phyloP scores from a whole-genome alignment of 805 yeast genomes.

The Starmerella stellata region DNA sequence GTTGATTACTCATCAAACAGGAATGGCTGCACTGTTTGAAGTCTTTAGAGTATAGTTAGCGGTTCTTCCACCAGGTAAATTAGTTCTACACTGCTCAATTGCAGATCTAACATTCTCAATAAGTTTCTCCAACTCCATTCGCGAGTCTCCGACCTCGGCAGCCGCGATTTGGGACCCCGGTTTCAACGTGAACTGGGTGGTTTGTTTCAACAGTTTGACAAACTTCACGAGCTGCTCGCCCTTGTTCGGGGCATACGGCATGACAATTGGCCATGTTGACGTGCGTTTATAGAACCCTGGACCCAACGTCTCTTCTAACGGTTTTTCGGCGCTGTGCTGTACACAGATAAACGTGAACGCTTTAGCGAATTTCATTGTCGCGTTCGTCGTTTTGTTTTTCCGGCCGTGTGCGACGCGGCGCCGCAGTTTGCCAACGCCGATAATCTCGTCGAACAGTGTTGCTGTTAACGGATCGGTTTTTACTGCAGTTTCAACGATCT shows the following conservation, averaged over 20 bases:
- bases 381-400: conserved; percentile 11
- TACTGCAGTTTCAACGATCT: conserved; percentile 4
- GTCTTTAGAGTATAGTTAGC: conserved; percentile 16
- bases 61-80: conserved; percentile 10
- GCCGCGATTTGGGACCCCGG: conserved; percentile 9
- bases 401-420: conserved; percentile 13
- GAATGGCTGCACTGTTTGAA: background rate
- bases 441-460: conserved; percentile 16
- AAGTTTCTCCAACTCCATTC: conserved; percentile 15
- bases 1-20: no score
- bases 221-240: conserved; percentile 4
- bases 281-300: conserved; percentile 14
- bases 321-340: conserved; percentile 15
- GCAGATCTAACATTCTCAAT: conserved; percentile 14
- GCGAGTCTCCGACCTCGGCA: conserved; percentile 16
- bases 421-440: conserved; percentile 18
- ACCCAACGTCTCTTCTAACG: conserved; percentile 16
- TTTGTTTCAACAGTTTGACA: conserved; percentile 4
- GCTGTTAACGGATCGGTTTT: background rate
- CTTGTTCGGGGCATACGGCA: conserved; percentile 2
- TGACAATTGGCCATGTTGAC: conserved; percentile 13
- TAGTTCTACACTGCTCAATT: conserved; percentile 1
- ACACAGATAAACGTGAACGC: conserved; percentile 14
- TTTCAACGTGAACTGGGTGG: conserved; percentile 16
- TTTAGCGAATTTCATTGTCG: conserved; percentile 12